Evolutionary conservation across 305 asterid genomes (phyloP).

Genomic region (Lippia alba): DNA sequence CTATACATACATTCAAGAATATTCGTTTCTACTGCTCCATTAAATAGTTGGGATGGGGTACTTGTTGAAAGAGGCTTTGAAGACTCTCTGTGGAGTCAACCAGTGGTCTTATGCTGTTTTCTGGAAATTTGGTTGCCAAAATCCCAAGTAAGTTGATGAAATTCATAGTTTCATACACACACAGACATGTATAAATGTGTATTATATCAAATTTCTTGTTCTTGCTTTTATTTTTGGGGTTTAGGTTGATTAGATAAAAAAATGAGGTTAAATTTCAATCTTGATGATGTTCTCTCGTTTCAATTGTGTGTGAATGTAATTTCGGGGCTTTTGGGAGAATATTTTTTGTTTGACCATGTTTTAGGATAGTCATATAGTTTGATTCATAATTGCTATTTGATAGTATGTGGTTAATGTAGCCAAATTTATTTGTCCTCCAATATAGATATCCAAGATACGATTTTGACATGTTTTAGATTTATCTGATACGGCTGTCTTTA

Average conservation of each 20-base stretch:
- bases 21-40: slow-evolving; percentile 32
- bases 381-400: slow-evolving; percentile 19
- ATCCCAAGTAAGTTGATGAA: slow-evolving; percentile 61
- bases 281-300: not conserved
- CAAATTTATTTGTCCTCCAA: slow-evolving; percentile 1
- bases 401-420: slow-evolving; percentile 26
- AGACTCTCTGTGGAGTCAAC: slow-evolving; percentile 75
- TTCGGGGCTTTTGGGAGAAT: slow-evolving; percentile 17
- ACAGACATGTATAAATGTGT: not conserved
- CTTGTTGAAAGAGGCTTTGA: slow-evolving; percentile 72
- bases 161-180: not conserved
- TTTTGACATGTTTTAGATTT: slow-evolving; percentile 44
- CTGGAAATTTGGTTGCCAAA: slow-evolving; percentile 92
- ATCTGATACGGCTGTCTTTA: slow-evolving; percentile 44
- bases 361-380: not conserved
- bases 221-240: not conserved
- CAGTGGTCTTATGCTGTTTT: slow-evolving; percentile 88
- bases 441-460: slow-evolving; percentile 13
- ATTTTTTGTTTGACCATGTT: slow-evolving; percentile 32
- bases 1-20: slow-evolving; percentile 23
- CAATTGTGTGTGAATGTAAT: slow-evolving; percentile 13
- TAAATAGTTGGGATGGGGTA: slow-evolving; percentile 55
- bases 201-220: not conserved
- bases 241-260: not conserved
- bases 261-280: not conserved